These are phyloP conservation scores for Berberis thunbergii DNA, from an alignment of 164 flowering plant genomes.

Conservation along the genomic window DNA sequence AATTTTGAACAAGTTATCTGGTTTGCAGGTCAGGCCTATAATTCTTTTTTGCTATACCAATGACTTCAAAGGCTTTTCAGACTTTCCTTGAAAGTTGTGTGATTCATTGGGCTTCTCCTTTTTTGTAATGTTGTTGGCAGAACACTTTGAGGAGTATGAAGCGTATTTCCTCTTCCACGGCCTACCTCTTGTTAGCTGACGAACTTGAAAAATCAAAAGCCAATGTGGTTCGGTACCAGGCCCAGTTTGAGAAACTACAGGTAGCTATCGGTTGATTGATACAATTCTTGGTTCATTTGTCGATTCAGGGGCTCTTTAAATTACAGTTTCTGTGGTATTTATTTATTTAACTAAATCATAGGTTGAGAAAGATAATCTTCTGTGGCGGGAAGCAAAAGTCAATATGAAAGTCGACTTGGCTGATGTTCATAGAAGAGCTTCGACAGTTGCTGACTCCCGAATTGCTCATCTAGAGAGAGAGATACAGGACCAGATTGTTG, in stretches of 20 bases:
- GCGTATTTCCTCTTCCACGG: constrained; percentile 48
- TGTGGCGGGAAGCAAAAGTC: constrained; percentile 75
- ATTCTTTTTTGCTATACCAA: not conserved
- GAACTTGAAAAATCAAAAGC: constrained; percentile 73
- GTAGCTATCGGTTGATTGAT: constrained; percentile 65
- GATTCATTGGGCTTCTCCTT: not conserved
- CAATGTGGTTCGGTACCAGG: constrained; percentile 51
- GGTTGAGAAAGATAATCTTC: constrained; percentile 70
- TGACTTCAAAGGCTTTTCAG: not conserved
- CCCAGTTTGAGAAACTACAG: constrained; percentile 75
- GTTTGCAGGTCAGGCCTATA: constrained; percentile 50
- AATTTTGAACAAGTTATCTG: constrained; percentile 40
- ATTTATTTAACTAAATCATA: constrained; percentile 14
- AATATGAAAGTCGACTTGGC: constrained; percentile 56
- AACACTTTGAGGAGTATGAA: constrained; percentile 61
- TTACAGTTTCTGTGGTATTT: constrained; percentile 15
- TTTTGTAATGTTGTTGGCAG: constrained; percentile 34
- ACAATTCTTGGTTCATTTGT: constrained; percentile 10
- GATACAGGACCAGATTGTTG: constrained; percentile 45
- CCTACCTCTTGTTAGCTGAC: constrained; percentile 43
- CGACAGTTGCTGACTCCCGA: constrained; percentile 43
- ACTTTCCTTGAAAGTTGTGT: not conserved
- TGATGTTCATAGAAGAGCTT: constrained; percentile 56
- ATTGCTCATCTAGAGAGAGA: constrained; percentile 44
- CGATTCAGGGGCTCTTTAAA: constrained; percentile 2